A percentile compares a stretch with the other conserved stretches of the same genome.
Evolutionary conservation across 2,329 filamentous ascomycete genomes (phyloP).

Genomic region (Sporothrix schenckii): DNA sequence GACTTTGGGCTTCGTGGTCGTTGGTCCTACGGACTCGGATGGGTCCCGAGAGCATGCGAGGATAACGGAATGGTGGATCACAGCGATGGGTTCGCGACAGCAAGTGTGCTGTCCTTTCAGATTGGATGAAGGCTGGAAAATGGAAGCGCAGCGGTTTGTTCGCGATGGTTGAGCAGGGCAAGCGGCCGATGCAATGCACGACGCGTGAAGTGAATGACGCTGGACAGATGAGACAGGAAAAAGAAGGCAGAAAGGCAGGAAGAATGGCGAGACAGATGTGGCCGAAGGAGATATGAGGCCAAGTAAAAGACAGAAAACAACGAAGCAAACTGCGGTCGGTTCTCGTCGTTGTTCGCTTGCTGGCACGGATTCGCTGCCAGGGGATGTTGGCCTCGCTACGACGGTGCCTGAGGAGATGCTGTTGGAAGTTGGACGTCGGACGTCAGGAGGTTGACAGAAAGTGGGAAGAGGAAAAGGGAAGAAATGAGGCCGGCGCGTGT

Average conservation of each 20-base stretch:
- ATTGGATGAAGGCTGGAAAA: slow-evolving; percentile 4
- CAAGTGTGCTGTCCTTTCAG: not conserved
- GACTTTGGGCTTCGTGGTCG: slow-evolving; percentile 18
- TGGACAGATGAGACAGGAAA: slow-evolving; percentile 4
- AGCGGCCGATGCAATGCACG: slow-evolving; percentile 16
- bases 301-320: not conserved
- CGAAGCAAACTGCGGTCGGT: not conserved
- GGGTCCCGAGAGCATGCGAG: slow-evolving; percentile 22
- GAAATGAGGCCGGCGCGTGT: slow-evolving; percentile 21
- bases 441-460: slow-evolving; percentile 33
- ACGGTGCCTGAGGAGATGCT: slow-evolving; percentile 21
- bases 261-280: not conserved
- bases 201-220: slow-evolving; percentile 12
- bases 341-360: not conserved
- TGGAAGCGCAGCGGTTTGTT: slow-evolving; percentile 14
- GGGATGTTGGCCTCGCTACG: slow-evolving; percentile 19
- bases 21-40: slow-evolving; percentile 16
- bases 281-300: slow-evolving; percentile 19
- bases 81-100: slow-evolving; percentile 9
- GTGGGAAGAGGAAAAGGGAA: slow-evolving; percentile 25
- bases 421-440: slow-evolving; percentile 13
- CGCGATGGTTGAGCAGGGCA: not conserved
- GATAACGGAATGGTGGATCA: not conserved
- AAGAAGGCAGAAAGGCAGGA: slow-evolving; percentile 20
- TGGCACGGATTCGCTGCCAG: not conserved